Percentiles rank a stretch among this genome's conserved stretches.
These are phyloP conservation scores for Salix dunnii DNA, from an alignment of 345 rosid genomes.

Conservation along the genomic window DNA sequence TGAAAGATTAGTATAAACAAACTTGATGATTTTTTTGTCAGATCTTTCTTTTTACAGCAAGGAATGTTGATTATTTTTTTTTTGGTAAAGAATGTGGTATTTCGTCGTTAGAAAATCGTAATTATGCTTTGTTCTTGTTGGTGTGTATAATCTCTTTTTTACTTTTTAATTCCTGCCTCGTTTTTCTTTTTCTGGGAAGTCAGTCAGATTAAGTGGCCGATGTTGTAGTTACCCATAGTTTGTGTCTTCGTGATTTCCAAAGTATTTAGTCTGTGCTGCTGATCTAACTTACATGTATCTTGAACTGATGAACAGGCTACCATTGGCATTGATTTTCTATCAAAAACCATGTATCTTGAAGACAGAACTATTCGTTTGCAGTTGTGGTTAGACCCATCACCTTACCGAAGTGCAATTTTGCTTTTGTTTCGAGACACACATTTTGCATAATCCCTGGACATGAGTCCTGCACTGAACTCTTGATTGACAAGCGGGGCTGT, in stretches of 20 bases:
- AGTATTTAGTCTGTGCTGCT: background rate
- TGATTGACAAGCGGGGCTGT: background rate
- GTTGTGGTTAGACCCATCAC: conserved; percentile 16
- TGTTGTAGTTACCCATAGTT: background rate
- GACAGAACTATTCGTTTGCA: conserved; percentile 26
- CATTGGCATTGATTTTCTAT: conserved; percentile 24
- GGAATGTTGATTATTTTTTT: background rate
- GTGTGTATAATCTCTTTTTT: background rate
- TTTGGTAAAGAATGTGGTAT: background rate
- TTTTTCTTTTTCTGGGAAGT: background rate
- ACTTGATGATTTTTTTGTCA: background rate
- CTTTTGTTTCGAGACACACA: background rate
- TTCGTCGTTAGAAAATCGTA: background rate
- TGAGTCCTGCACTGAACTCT: background rate
- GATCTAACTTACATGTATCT: background rate
- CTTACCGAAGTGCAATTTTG: background rate
- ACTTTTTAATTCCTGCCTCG: no score
- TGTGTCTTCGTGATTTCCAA: background rate
- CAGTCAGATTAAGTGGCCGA: background rate
- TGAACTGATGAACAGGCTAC: conserved; percentile 18
- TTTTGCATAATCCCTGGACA: background rate
- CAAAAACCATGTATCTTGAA: conserved; percentile 25
- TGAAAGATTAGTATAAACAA: background rate
- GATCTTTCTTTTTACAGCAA: background rate
- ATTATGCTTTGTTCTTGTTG: background rate